phyloP scores from a whole-genome alignment of 2,329 filamentous ascomycete genomes.

The Neonectria faginata region DNA sequence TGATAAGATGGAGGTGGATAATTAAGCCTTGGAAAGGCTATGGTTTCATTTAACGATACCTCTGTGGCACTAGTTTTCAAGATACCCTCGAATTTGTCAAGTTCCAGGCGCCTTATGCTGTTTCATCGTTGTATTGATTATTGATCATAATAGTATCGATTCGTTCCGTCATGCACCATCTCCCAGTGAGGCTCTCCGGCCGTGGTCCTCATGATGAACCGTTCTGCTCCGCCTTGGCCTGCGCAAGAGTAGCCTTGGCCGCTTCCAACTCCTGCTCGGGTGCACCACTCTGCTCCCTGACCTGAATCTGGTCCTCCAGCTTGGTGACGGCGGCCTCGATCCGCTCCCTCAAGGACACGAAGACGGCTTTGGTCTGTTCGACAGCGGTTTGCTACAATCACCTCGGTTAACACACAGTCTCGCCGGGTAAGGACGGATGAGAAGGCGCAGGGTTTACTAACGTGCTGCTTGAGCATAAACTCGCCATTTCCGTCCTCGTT shows the following conservation, averaged over 20 bases:
- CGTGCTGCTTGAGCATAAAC: conserved; percentile 88
- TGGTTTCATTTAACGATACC: conserved; percentile 5
- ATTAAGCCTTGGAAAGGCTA: conserved; percentile 43
- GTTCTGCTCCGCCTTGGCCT: conserved; percentile 56
- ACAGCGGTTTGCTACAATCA: conserved; percentile 75
- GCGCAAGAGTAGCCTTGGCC: conserved; percentile 65
- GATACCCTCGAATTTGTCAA: conserved; percentile 44
- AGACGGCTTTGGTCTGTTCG: conserved; percentile 88
- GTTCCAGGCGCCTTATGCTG: conserved; percentile 26
- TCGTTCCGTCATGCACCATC: conserved; percentile 6
- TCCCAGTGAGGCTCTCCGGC: conserved; percentile 1
- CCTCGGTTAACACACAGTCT: conserved; percentile 16
- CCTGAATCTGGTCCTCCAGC: conserved; percentile 81
- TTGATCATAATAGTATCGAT: conserved; percentile 35
- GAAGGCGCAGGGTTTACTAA: conserved; percentile 53
- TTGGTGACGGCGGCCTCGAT: conserved; percentile 78
- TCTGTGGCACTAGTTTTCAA: conserved; percentile 36
- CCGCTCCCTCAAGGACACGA: conserved; percentile 77
- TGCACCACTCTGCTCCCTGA: conserved; percentile 62
- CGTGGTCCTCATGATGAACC: conserved; percentile 21
- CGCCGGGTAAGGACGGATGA: background rate
- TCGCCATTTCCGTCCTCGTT: conserved; percentile 79
- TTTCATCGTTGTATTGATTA: conserved; percentile 7
- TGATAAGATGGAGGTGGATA: conserved; percentile 76
- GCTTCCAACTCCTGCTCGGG: conserved; percentile 63